A percentile compares a stretch with the other conserved stretches of the same genome.
phyloP scores from a whole-genome alignment of 768 basidiomycete genomes.

The Zangia roseola region DNA sequence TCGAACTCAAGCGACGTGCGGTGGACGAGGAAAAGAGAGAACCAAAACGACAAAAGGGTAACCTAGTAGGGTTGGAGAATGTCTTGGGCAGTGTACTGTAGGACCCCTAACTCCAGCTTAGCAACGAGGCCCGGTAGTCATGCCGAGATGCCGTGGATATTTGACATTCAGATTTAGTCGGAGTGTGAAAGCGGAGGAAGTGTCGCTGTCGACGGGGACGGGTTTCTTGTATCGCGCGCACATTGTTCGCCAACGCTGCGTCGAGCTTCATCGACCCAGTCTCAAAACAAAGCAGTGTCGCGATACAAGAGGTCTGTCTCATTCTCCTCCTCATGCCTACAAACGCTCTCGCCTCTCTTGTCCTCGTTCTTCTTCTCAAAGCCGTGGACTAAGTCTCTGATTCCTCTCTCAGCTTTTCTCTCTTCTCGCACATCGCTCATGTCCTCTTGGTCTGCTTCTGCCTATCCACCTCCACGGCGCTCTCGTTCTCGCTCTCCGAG shows the following conservation, averaged over 20 bases:
- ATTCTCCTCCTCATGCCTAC: slow-evolving; percentile 70
- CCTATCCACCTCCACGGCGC: slow-evolving; percentile 72
- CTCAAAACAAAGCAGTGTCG: slow-evolving; percentile 43
- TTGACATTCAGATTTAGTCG: slow-evolving; percentile 23
- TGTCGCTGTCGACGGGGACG: slow-evolving; percentile 9
- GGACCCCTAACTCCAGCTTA: no score
- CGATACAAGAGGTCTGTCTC: slow-evolving; percentile 87
- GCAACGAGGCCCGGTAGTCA: no score
- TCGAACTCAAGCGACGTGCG: slow-evolving; percentile 21
- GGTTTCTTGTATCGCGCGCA: slow-evolving; percentile 62
- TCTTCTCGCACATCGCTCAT: slow-evolving; percentile 48
- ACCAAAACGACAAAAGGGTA: slow-evolving; percentile 16
- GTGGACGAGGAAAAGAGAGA: slow-evolving; percentile 10
- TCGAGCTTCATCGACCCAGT: slow-evolving; percentile 27
- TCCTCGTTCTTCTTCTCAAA: slow-evolving; percentile 44
- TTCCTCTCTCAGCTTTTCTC: slow-evolving; percentile 45
- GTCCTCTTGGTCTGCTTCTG: slow-evolving; percentile 70
- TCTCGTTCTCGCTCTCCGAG: slow-evolving; percentile 81
- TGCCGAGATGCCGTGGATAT: slow-evolving; percentile 15
- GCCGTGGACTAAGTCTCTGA: slow-evolving; percentile 45
- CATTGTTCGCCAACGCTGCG: slow-evolving; percentile 41
- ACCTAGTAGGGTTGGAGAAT: slow-evolving; percentile 32
- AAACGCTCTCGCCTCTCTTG: slow-evolving; percentile 65
- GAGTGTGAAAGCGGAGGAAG: slow-evolving; percentile 19
- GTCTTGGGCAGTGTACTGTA: slow-evolving; percentile 57